A percentile compares a stretch with the other conserved stretches of the same genome.
Evolutionary conservation across 164 flowering plant genomes (phyloP).

Genomic region (Tetracentron sinense): DNA sequence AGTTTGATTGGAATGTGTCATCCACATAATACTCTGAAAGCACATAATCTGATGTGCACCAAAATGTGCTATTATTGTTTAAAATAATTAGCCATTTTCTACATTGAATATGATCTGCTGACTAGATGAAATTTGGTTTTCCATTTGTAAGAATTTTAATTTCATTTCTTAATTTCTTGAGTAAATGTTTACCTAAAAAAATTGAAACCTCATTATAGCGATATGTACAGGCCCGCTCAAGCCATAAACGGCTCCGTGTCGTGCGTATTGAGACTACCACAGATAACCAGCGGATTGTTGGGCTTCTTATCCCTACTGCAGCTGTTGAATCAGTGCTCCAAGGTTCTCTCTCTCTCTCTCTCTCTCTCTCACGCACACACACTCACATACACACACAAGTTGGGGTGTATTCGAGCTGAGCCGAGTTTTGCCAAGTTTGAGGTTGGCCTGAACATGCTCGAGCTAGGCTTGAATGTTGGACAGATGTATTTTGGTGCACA

Average conservation of each 20-base stretch:
- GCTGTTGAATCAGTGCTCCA: constrained; percentile 83
- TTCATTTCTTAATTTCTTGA: background rate
- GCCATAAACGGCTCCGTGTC: constrained; percentile 79
- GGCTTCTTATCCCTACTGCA: constrained; percentile 79
- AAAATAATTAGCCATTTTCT: no score
- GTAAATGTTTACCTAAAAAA: background rate
- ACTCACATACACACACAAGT: no score
- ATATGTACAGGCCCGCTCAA: constrained; percentile 62
- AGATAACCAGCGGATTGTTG: constrained; percentile 78
- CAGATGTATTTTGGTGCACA: no score
- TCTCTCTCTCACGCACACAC: background rate
- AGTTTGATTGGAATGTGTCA: no score
- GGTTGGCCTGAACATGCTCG: no score
- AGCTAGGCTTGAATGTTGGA: no score
- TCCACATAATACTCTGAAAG: no score
- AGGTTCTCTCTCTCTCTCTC: constrained; percentile 46
- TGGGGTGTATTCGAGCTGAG: no score
- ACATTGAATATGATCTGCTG: background rate
- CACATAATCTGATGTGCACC: no score
- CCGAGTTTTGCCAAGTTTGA: no score
- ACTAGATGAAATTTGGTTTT: background rate
- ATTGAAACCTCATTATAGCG: background rate
- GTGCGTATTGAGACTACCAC: constrained; percentile 85
- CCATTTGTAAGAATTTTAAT: background rate
- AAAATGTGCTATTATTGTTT: no score